Percentiles rank a stretch among this genome's conserved stretches.
Conservation (phyloP, 2,329 filamentous ascomycete genomes). For the Fusarium tjaetaba region DNA sequence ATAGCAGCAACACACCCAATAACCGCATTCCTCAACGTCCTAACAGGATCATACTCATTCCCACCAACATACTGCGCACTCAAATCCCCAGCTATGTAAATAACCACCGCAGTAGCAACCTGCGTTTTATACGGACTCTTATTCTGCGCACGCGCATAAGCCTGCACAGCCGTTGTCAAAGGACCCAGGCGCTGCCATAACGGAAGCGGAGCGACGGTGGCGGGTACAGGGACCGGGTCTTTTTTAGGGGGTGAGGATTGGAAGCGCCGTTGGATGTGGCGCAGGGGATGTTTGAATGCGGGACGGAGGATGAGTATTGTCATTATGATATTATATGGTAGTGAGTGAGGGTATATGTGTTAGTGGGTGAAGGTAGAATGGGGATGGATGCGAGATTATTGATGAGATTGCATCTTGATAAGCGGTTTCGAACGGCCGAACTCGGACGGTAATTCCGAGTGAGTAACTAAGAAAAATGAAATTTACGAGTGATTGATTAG, state of each 20-base stretch:
- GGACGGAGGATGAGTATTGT: slow-evolving; percentile 33
- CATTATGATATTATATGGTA: slow-evolving; percentile 10
- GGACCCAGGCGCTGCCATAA: slow-evolving; percentile 69
- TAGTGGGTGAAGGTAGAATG: too few species aligned
- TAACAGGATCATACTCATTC: slow-evolving; percentile 71
- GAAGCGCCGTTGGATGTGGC: slow-evolving; percentile 30
- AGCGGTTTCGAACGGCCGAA: slow-evolving; percentile 24
- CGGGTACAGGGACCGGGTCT: slow-evolving; percentile 30
- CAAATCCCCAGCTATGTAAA: slow-evolving; percentile 82
- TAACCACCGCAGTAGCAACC: slow-evolving; percentile 76
- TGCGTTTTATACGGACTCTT: slow-evolving; percentile 83
- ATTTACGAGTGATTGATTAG: neutral
- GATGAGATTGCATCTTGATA: neutral
- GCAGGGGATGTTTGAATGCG: slow-evolving; percentile 22
- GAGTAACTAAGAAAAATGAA: neutral
- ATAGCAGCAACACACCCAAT: slow-evolving; percentile 80
- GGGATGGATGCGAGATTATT: slow-evolving; percentile 10
- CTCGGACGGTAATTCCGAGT: slow-evolving; percentile 31
- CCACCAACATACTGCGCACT: slow-evolving; percentile 76
- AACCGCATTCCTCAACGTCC: slow-evolving; percentile 76
- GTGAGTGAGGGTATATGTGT: neutral
- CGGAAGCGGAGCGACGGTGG: slow-evolving; percentile 46
- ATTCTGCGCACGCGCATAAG: slow-evolving; percentile 77
- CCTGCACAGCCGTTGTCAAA: slow-evolving; percentile 61
- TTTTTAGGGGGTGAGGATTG: slow-evolving; percentile 27